phyloP scores from a whole-genome alignment of 495 filamentous ascomycete species.

The Penicillium riverlandense region DNA sequence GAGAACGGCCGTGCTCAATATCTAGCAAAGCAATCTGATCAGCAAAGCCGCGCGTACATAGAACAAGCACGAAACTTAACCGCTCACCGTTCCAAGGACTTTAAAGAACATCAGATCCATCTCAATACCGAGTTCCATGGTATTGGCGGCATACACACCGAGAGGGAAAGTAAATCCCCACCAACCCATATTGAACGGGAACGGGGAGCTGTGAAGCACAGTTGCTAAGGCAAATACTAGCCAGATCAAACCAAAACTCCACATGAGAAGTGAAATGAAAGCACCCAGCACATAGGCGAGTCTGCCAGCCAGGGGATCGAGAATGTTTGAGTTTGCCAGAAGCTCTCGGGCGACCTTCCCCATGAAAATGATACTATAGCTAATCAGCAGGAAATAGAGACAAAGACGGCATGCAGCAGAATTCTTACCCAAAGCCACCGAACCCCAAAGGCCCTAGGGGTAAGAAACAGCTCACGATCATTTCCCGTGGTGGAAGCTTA shows the following conservation, averaged over 20 bases:
- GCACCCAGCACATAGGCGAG: conserved; percentile 36
- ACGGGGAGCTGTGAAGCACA: conserved; percentile 27
- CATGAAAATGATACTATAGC: conserved; percentile 29
- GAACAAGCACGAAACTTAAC: not conserved
- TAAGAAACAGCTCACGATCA: conserved; percentile 40
- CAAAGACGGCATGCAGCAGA: not conserved
- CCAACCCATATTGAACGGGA: conserved; percentile 59
- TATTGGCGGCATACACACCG: conserved; percentile 46
- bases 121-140: conserved; percentile 37
- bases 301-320: conserved; percentile 24
- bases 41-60: not conserved
- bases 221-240: conserved; percentile 39
- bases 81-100: conserved; percentile 38
- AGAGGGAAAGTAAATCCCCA: conserved; percentile 56
- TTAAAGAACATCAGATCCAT: conserved; percentile 43
- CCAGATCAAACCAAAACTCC: conserved; percentile 45
- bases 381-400: not conserved
- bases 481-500: conserved; percentile 37
- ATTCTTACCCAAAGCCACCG: conserved; percentile 32
- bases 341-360: conserved; percentile 32
- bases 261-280: conserved; percentile 35
- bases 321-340: conserved; percentile 15
- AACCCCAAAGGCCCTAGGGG: conserved; percentile 42
- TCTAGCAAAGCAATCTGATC: conserved; percentile 9
- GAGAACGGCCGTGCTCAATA: conserved; percentile 30